A percentile compares a stretch with the other conserved stretches of the same genome.
Evolutionary conservation across 306 rosid species (phyloP).

Genomic region (Hippophae gyantsensis): DNA sequence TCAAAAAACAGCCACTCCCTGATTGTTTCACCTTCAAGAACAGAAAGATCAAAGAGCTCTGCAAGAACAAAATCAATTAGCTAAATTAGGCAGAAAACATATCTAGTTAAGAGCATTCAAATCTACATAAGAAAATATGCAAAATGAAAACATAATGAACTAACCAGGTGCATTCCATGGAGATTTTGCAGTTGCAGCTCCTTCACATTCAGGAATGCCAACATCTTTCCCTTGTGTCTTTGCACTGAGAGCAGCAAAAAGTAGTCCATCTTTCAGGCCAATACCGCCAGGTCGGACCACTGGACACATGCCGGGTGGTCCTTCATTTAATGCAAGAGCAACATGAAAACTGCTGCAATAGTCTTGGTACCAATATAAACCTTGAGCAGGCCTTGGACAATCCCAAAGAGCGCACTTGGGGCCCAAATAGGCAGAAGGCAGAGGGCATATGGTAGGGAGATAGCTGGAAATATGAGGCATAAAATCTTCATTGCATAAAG

Average conservation of each 20-base stretch:
- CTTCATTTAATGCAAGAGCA: slow-evolving; percentile 86
- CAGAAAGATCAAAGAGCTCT: slow-evolving; percentile 88
- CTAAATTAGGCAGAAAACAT: background rate
- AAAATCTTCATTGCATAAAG: slow-evolving; percentile 47
- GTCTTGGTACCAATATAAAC: slow-evolving; percentile 81
- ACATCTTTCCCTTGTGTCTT: slow-evolving; percentile 90
- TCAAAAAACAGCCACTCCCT: slow-evolving; percentile 99
- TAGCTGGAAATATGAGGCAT: slow-evolving; percentile 62
- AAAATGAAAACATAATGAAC: slow-evolving; percentile 16
- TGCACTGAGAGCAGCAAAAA: slow-evolving; percentile 83
- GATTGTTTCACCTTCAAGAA: slow-evolving; percentile 81
- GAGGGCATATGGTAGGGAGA: slow-evolving; percentile 77
- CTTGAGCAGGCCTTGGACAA: slow-evolving; percentile 92
- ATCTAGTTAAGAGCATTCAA: too few species aligned
- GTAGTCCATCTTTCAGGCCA: slow-evolving; percentile 81
- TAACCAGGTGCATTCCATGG: slow-evolving; percentile 99
- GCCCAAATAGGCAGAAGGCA: slow-evolving; percentile 94
- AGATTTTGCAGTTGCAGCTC: slow-evolving; percentile 97
- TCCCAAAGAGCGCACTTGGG: slow-evolving; percentile 99
- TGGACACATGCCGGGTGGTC: slow-evolving; percentile 95
- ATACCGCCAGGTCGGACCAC: slow-evolving; percentile 93
- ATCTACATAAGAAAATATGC: background rate
- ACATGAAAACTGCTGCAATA: slow-evolving; percentile 96
- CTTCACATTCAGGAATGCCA: slow-evolving; percentile 95
- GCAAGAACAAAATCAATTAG: slow-evolving; percentile 20